Conservation (phyloP, 768 basidiomycete genomes). For the Agrocybe praecox region DNA sequence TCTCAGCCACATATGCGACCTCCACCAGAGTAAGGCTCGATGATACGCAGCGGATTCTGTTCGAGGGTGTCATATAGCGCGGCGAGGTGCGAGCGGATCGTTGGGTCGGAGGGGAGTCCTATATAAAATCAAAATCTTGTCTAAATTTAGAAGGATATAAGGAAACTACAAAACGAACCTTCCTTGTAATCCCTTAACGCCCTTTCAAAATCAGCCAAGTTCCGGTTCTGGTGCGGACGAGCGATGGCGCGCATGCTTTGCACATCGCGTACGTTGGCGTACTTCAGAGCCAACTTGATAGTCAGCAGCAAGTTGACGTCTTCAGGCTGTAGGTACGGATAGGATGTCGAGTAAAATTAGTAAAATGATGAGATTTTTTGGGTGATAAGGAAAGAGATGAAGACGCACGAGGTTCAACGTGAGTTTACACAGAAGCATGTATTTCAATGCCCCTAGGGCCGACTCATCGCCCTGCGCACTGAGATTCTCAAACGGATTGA, state of each 20-base stretch:
- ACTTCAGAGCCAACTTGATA: constrained; percentile 87
- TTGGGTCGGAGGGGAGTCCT: constrained; percentile 95
- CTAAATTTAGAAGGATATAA: no score
- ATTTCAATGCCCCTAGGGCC: constrained; percentile 88
- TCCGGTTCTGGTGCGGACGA: constrained; percentile 89
- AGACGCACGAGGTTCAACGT: constrained; percentile 85
- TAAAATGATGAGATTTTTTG: no score
- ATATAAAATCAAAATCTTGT: neutral
- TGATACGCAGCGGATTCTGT: constrained; percentile 92
- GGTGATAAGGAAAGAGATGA: neutral
- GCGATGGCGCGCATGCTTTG: constrained; percentile 97
- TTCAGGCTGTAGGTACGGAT: constrained; percentile 67
- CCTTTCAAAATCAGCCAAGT: constrained; percentile 87
- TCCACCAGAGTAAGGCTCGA: constrained; percentile 97
- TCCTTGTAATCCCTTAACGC: constrained; percentile 85
- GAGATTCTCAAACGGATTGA: constrained; percentile 23
- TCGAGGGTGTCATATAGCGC: constrained; percentile 96
- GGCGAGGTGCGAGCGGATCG: constrained; percentile 93
- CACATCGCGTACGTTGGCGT: constrained; percentile 85
- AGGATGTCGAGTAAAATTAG: no score
- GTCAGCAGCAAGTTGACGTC: constrained; percentile 87
- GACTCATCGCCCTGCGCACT: constrained; percentile 31
- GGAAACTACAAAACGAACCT: constrained; percentile 38
- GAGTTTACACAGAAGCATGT: constrained; percentile 97
- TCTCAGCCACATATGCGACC: constrained; percentile 85